Evolutionary conservation across 441 rosid genomes (phyloP), one percentile per base, ranked within the genome.

Genomic region (Viola pubescens): DNA sequence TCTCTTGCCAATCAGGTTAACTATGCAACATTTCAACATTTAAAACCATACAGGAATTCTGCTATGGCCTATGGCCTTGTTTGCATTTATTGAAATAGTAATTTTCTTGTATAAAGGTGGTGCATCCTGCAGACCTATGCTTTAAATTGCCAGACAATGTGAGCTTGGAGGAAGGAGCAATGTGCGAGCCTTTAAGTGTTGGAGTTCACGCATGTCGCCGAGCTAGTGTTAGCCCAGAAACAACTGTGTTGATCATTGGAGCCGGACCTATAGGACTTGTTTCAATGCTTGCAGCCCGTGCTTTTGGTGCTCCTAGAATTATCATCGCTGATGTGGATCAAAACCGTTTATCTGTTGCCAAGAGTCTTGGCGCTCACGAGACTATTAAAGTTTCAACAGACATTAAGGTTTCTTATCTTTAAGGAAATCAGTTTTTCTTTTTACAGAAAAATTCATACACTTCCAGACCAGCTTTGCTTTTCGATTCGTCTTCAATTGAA

Each of bases 261-360:
- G 86, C 96, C 41, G 94, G 96, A 19, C 96, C 96, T 4, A 84
- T 91, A 56, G 96, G 96, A 3, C 97, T 88, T 38, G 82, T 88
- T 39, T 81, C 94, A 0, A 62, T 84, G 85, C 62, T 88, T 58
- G 79, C 92, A 48, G 94, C 90, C 66, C 83, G 79, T 6, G 94
- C 96, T 56, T 91, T 88, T 61, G 88, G 94, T 9, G 85, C 84
- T n/a, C 84, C 97, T 34, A 84, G 72, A 70, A 72, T 88, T 49
- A 74, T 84, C 61, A 78, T 83, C 61, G 85, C 71, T 16, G 97
- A 88, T 71, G 86, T 86, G 6, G 90, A 88, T 61, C 81, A 71
- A 26, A 59, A 71, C 42, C 88, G 89, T 44, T 70, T 81, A 70
- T 77, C 90, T 19, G 76, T 88, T 66, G 96, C 90, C 3, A 83